A percentile compares a stretch with the other conserved stretches of the same genome.
Conservation (phyloP, 305 asterid species). For the Euphrasia arctica region DNA sequence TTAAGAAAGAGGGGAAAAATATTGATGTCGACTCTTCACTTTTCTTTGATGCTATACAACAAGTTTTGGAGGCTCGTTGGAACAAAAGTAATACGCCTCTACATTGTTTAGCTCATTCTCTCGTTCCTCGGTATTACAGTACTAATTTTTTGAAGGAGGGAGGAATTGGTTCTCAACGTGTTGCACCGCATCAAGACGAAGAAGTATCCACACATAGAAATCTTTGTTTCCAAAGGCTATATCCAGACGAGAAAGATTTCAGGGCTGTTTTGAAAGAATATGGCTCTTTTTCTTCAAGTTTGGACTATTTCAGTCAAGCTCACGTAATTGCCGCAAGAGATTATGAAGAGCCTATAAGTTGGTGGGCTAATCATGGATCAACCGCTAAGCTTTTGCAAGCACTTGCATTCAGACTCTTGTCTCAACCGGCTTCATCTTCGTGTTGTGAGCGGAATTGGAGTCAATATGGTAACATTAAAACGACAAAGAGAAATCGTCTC, state of each 20-base stretch:
- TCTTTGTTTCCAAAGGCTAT: not conserved
- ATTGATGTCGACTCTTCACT: not conserved
- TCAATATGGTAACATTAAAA: too few relatives aligned
- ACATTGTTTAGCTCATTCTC: slow-evolving; percentile 14
- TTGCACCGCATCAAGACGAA: not conserved
- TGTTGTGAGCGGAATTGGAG: too few relatives aligned
- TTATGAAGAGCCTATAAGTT: too few relatives aligned
- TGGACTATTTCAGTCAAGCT: too few relatives aligned
- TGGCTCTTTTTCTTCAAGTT: not conserved
- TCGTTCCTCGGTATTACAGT: slow-evolving; percentile 11
- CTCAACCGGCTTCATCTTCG: too few relatives aligned
- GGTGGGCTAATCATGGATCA: too few relatives aligned
- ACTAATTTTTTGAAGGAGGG: not conserved
- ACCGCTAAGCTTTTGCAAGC: too few relatives aligned
- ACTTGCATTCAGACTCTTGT: too few relatives aligned
- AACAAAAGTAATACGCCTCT: slow-evolving; percentile 16
- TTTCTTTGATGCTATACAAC: slow-evolving; percentile 2
- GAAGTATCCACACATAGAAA: not conserved
- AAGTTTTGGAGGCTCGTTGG: not conserved
- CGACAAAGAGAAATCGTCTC: too few relatives aligned
- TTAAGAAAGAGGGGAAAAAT: slow-evolving; percentile 6
- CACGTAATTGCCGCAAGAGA: too few relatives aligned
- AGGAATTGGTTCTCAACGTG: not conserved
- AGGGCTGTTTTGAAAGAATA: not conserved
- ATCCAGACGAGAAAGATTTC: not conserved